Conservation (phyloP, 371 early-diverging fungal genomes). For the Actinomortierella wolfii region DNA sequence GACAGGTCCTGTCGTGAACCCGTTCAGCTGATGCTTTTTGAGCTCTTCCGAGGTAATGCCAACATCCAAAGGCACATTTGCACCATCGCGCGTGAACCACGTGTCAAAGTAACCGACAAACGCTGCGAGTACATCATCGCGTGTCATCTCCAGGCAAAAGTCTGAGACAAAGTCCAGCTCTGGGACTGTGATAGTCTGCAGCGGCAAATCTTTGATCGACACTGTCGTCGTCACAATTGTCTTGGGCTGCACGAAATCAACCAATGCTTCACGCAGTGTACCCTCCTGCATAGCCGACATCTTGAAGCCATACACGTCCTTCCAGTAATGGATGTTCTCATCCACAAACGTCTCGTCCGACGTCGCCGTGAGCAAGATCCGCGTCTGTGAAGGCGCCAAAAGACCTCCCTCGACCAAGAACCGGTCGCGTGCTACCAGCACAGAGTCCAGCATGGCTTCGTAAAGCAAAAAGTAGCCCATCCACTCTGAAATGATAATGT, state of each 20-base stretch:
- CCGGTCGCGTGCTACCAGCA: slow-evolving; percentile 82
- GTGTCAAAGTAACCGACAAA: slow-evolving; percentile 89
- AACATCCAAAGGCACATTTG: slow-evolving; percentile 49
- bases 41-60: slow-evolving; percentile 41
- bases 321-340: slow-evolving; percentile 83
- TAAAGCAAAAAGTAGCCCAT: slow-evolving; percentile 91
- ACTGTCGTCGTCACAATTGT: slow-evolving; percentile 70
- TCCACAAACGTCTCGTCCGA: slow-evolving; percentile 83
- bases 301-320: slow-evolving; percentile 88
- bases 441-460: slow-evolving; percentile 91
- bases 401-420: slow-evolving; percentile 74
- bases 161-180: slow-evolving; percentile 59
- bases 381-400: slow-evolving; percentile 79
- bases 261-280: slow-evolving; percentile 57
- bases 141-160: slow-evolving; percentile 61
- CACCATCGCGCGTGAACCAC: slow-evolving; percentile 74
- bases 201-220: slow-evolving; percentile 71
- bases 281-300: slow-evolving; percentile 82
- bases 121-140: slow-evolving; percentile 72
- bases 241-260: slow-evolving; percentile 72
- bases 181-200: slow-evolving; percentile 58
- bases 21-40: slow-evolving; percentile 18
- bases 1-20: slow-evolving; percentile 45
- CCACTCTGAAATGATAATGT: slow-evolving; percentile 92
- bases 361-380: slow-evolving; percentile 75